Evolutionary conservation across 371 early-diverging fungal species (phyloP).

Genomic region (Mortierella polycephala): DNA sequence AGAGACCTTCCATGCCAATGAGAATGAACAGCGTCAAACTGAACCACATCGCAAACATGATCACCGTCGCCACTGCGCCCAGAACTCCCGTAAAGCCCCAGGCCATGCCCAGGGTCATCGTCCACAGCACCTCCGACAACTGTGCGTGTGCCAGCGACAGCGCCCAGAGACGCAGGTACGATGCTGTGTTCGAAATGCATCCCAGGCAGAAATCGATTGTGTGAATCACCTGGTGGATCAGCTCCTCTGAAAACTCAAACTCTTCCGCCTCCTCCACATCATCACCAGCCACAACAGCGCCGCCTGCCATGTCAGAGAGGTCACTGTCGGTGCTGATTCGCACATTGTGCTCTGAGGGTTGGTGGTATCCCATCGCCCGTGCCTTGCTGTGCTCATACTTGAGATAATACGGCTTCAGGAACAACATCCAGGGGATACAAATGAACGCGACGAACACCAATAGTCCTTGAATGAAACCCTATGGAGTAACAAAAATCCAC

Average conservation of each 20-base stretch:
- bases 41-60: constrained; percentile 88
- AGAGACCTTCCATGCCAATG: constrained; percentile 98
- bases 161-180: constrained; percentile 99
- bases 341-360: constrained; percentile 65
- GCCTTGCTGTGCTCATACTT: constrained; percentile 83
- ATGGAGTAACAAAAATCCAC: neutral
- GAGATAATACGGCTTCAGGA: constrained; percentile 93
- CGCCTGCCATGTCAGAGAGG: constrained; percentile 53
- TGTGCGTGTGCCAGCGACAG: constrained; percentile 99
- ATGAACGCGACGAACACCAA: constrained; percentile 90
- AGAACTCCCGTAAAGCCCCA: constrained; percentile 57
- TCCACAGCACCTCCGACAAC: constrained; percentile 98
- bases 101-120: constrained; percentile 89
- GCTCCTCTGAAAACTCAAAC: constrained; percentile 93
- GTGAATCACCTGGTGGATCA: constrained; percentile 98
- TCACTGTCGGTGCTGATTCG: constrained; percentile 56
- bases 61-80: constrained; percentile 56
- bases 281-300: constrained; percentile 44
- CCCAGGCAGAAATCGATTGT: constrained; percentile 99
- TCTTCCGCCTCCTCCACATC: constrained; percentile 65
- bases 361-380: constrained; percentile 79
- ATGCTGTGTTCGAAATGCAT: constrained; percentile 99
- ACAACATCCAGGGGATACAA: constrained; percentile 99
- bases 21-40: constrained; percentile 84
- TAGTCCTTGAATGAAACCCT: constrained; percentile 86